Base-by-base conservation (phyloP, 2,329 filamentous ascomycete genomes). In the Huntiella decipiens region DNA sequence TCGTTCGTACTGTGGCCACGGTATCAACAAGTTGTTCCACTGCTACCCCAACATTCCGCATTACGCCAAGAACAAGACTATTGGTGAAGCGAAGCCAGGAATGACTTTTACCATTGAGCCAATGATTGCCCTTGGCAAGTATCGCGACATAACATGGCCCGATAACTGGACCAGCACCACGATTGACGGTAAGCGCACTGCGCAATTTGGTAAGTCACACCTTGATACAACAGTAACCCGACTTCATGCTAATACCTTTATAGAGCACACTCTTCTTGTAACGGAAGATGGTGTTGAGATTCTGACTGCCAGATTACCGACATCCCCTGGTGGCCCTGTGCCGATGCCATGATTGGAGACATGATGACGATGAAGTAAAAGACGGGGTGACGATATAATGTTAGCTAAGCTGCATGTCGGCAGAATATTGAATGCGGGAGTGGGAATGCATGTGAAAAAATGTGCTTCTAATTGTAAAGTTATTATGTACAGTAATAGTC, bases 91-190 rank as follows among this genome's bases (percentile, higher is more conserved):
- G 50, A 95, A 95, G 66, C 79, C 84, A 0, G 91, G 91, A 45
- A 95, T 96, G 86, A 94, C 86, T 52, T 98, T 98, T 57, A 98
- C 91, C 0, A 98, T 98, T 51, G 91, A 98, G 65, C 91, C 91
- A 12, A 98, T 98, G 91, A 87, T 98, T 59, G 86, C 85, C 36
- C 62, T 95, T 46, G 91, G 91, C 49, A 87, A 83, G 51, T 83
- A 94, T 62, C 77, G 77, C 52, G 91, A 98, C 58, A 81, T 91
- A 60, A 96, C 86, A 0, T 98, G 91, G 91, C 91, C 91, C 0
- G 91, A 98, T 60, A 85, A 96, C 66, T 98, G 91, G 91, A 98
- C 91, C 1, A 94, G 86, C 62, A 83, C 84, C 4, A 98, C 91
- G 0, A 74, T 79, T 47, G 91, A 98, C 59, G 91, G 91, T 43